Evolutionary conservation across 1,284 basidiomycete species (phyloP), one percentile per base, ranked within the genome.

Genomic region (Tausonia pullulans): DNA sequence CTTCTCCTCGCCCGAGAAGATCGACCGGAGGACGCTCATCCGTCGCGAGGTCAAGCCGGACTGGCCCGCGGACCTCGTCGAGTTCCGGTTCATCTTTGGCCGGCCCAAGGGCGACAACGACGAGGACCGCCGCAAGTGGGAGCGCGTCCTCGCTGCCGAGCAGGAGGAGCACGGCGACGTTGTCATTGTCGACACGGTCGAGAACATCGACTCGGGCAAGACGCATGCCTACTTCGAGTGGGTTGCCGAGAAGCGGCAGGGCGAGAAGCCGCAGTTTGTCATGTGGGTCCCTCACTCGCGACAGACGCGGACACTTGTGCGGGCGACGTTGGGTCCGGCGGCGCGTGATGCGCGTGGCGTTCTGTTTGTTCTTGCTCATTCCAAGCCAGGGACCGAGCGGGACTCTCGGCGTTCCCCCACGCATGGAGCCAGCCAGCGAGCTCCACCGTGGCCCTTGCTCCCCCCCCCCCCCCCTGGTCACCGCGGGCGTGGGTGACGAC

Each of bases 211-310:
- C 69, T 63, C 71, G 27, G 77, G 77, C 45, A 78, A 78, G 69
- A 78, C 76, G 43, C 74, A 76, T 69, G 74, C 74, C 67, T 78
- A 75, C 68, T 76, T 76, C 68, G 74, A 75, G 67, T 77, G 74
- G 74, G 71, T 76, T 9, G 77, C 75, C 0, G 69, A 73, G 53
- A 66, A 70, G 60, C 53, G 75, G 74, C 14, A 73, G 72, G 67
- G 77, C 72, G 10, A 68, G 75, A 48, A 50, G 39, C 77, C 77
- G 8, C 68, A 74, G 65, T 78, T 76, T 67, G 75, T 77, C 1
- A 72, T 78, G 75, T 74, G 63, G 70, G 74, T 70, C 11, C 5
- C 4, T 9, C 40, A 3, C 14, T 27, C 27, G 27, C 27, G 27
- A 27, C 27, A 27, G 27, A 27, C 27, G 27, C 27, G 27, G 27